A percentile compares a stretch with the other conserved stretches of the same genome.
Conservation (phyloP, 257 asterid genomes). For the Osmanthus fragrans region DNA sequence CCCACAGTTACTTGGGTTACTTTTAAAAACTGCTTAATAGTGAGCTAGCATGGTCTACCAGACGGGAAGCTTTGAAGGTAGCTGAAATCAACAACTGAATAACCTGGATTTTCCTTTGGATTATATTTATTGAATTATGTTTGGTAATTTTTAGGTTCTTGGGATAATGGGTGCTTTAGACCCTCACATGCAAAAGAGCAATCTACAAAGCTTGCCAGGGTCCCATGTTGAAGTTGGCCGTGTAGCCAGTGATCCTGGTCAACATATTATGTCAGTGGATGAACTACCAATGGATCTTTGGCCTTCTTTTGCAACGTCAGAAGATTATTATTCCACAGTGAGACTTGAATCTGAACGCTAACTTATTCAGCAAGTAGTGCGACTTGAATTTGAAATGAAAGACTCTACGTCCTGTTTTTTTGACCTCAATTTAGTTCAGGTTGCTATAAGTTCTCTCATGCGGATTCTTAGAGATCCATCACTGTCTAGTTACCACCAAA, state of each 20-base stretch:
- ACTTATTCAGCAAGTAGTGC: slow-evolving; percentile 17
- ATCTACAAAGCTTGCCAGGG: slow-evolving; percentile 80
- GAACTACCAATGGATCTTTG: slow-evolving; percentile 94
- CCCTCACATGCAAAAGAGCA: slow-evolving; percentile 91
- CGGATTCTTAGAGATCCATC: slow-evolving; percentile 98
- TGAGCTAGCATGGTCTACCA: slow-evolving; percentile 98
- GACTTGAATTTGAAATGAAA: slow-evolving; percentile 10
- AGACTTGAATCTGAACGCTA: slow-evolving; percentile 35
- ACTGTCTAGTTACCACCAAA: slow-evolving; percentile 92
- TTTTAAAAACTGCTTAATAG: slow-evolving; percentile 91
- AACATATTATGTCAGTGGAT: slow-evolving; percentile 79
- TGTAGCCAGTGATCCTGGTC: slow-evolving; percentile 84
- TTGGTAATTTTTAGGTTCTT: slow-evolving; percentile 63
- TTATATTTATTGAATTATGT: slow-evolving; percentile 21
- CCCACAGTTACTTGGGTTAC: slow-evolving; percentile 92
- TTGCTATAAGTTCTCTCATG: slow-evolving; percentile 96
- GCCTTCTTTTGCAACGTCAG: slow-evolving; percentile 99
- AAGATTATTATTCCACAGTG: slow-evolving; percentile 96
- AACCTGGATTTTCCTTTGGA: slow-evolving; percentile 11
- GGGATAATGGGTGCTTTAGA: slow-evolving; percentile 99
- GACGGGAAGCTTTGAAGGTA: slow-evolving; percentile 97
- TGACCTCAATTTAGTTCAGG: slow-evolving; percentile 55
- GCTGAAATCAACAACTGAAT: slow-evolving; percentile 22
- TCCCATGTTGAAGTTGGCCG: slow-evolving; percentile 92
- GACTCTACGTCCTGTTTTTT: slow-evolving; percentile 14